Evolutionary conservation across 306 rosid species (phyloP), one percentile per base, ranked within the genome.

Genomic region (Quercus variabilis): DNA sequence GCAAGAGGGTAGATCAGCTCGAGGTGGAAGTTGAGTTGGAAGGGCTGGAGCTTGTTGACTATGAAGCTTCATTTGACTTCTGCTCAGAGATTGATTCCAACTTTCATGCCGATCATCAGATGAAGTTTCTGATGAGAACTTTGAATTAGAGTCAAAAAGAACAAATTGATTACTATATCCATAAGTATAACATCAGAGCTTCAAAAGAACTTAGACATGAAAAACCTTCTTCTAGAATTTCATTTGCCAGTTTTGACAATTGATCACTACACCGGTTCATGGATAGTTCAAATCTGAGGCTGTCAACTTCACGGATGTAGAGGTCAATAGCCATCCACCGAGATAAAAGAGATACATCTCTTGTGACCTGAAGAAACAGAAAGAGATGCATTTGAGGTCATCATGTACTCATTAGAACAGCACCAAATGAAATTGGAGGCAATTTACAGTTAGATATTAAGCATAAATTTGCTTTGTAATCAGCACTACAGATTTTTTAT

Each of bases 321-420:
- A 94, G 96, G 83, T 94, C 98, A 80, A 86, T 85, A 33, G 94
- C 94, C 96, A 94, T 94, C 98, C 98, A 94, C 88, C 92, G 89
- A 68, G 97, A 94, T 56, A 94, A 69, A 82, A 94, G 96, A 18
- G 96, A 83, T 84, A 94, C 98, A 54, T 91, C 98, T 79, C 84
- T 89, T 73, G 98, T 92, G 74, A 92, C 98, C 98, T 94, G 91
- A 84, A 79, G 57, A 79, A 79, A 79, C 23, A 82, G 74, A 82
- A 73, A 12, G 59, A 71, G 21, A 76, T 21, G 41, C n/a, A 57
- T 28, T 69, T 69, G 58, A 67, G 38, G 17, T 46, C 18, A 12
- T 25, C 11, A 21, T 58, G 75, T 79, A 33, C 52, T 35, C 12
- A 8, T 19, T 9, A 35, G 52, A 46, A 67, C 20, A 9, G 51